A percentile compares a stretch with the other conserved stretches of the same genome.
phyloP scores from a whole-genome alignment of 257 asterid genomes.

The Datura wrightii region DNA sequence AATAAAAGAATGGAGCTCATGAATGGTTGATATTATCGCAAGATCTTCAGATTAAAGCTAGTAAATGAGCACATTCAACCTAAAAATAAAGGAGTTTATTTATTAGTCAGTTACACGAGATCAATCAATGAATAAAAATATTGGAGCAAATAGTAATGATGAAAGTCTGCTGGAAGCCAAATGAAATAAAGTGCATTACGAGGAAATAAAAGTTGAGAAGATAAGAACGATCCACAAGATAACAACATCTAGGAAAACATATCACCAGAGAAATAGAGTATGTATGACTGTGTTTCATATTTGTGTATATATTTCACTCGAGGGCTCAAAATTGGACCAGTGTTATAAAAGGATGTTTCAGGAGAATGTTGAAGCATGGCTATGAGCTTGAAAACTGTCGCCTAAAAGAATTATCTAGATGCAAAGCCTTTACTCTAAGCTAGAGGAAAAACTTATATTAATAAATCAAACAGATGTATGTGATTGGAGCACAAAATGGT shows the following conservation, averaged over 20 bases:
- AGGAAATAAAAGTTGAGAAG: neutral
- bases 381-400: neutral
- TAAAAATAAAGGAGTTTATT: neutral
- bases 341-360: conserved; percentile 31
- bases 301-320: neutral
- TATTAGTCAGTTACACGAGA: neutral
- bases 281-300: neutral
- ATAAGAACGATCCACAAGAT: neutral
- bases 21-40: conserved; percentile 67
- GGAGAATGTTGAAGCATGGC: conserved; percentile 26
- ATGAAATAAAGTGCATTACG: conserved; percentile 7
- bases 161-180: neutral
- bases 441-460: conserved; percentile 11
- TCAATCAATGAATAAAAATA: neutral
- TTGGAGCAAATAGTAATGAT: neutral
- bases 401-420: conserved; percentile 25
- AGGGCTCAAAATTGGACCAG: conserved; percentile 25
- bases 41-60: conserved; percentile 91
- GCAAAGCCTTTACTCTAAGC: conserved; percentile 14
- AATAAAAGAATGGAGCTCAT: conserved; percentile 78
- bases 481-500: neutral
- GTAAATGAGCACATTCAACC: neutral
- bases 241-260: conserved; percentile 16
- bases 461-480: neutral
- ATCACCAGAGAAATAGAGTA: neutral